phyloP scores from a whole-genome alignment of 2,329 filamentous ascomycete species.

The Claviceps quebecensis region DNA sequence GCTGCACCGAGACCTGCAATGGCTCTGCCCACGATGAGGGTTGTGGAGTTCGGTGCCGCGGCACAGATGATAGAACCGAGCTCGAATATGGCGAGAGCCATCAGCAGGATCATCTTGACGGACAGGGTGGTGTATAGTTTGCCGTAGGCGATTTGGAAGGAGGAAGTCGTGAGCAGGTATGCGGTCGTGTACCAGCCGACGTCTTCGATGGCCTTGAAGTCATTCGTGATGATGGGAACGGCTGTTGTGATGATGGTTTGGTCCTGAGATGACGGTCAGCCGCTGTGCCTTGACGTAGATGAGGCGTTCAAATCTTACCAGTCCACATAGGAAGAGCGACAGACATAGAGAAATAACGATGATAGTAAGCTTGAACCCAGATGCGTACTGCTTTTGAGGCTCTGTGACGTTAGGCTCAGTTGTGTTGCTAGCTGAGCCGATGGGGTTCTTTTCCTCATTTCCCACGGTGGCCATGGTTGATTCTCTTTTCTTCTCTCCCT shows the following conservation, averaged over 20 bases:
- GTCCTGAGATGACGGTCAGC: neutral
- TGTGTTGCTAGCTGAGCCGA: neutral
- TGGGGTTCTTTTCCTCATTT: neutral
- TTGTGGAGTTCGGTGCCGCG: constrained; percentile 20
- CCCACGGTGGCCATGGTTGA: neutral
- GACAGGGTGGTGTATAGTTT: neutral
- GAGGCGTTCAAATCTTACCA: neutral
- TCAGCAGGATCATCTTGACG: constrained; percentile 22
- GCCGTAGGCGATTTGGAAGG: neutral
- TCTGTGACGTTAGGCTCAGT: neutral
- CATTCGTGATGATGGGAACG: neutral
- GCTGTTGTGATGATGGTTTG: neutral
- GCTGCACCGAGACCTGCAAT: constrained; percentile 29
- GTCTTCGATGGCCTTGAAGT: neutral
- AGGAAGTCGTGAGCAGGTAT: neutral
- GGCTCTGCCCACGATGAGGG: constrained; percentile 32
- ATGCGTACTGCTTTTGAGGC: neutral
- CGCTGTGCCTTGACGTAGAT: neutral
- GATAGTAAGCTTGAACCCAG: neutral
- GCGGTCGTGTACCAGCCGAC: neutral
- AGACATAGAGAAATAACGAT: neutral
- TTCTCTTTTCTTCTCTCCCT: neutral
- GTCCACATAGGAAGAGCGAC: neutral
- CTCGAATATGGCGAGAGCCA: constrained; percentile 35
- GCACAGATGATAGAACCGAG: constrained; percentile 39